Conservation (phyloP, 805 yeast species). For the Myxozyma nipponensis region DNA sequence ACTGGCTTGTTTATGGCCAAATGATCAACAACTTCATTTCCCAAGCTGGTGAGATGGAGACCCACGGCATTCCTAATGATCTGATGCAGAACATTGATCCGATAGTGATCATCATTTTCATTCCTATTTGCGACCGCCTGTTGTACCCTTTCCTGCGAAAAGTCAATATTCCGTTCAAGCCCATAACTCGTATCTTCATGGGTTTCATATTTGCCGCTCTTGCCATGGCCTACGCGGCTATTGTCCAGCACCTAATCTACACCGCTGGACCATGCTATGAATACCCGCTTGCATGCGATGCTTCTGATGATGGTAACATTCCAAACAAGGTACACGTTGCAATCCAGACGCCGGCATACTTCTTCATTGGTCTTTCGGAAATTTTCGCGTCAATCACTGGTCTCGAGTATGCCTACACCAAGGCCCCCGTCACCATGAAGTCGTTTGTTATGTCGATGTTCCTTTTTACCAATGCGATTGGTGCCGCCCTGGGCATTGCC, state of each 20-base stretch:
- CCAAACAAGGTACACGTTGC: slow-evolving; percentile 64
- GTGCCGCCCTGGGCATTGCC: slow-evolving; percentile 73
- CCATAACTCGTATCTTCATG: slow-evolving; percentile 64
- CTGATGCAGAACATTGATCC: slow-evolving; percentile 73
- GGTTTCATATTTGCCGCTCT: slow-evolving; percentile 65
- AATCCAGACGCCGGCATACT: slow-evolving; percentile 68
- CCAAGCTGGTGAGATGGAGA: slow-evolving; percentile 70
- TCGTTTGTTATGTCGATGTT: slow-evolving; percentile 59
- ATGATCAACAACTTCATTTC: slow-evolving; percentile 70
- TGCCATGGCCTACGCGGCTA: slow-evolving; percentile 73
- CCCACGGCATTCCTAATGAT: slow-evolving; percentile 78
- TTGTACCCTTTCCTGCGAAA: slow-evolving; percentile 53
- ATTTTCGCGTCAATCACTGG: slow-evolving; percentile 79
- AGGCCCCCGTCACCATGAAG: slow-evolving; percentile 70
- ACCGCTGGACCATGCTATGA: slow-evolving; percentile 70
- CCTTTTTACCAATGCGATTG: slow-evolving; percentile 69
- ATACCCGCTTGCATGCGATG: slow-evolving; percentile 53
- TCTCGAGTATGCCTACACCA: slow-evolving; percentile 77
- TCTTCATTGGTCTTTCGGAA: slow-evolving; percentile 69
- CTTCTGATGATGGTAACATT: slow-evolving; percentile 35
- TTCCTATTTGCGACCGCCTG: slow-evolving; percentile 64
- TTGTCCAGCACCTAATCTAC: slow-evolving; percentile 67
- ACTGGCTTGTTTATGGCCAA: slow-evolving; percentile 71
- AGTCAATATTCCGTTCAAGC: slow-evolving; percentile 54
- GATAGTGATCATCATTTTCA: slow-evolving; percentile 68